These are phyloP conservation scores for Saprolegnia diclina DNA, from an alignment of 352 stramenopile genomes.

Conservation along the genomic window DNA sequence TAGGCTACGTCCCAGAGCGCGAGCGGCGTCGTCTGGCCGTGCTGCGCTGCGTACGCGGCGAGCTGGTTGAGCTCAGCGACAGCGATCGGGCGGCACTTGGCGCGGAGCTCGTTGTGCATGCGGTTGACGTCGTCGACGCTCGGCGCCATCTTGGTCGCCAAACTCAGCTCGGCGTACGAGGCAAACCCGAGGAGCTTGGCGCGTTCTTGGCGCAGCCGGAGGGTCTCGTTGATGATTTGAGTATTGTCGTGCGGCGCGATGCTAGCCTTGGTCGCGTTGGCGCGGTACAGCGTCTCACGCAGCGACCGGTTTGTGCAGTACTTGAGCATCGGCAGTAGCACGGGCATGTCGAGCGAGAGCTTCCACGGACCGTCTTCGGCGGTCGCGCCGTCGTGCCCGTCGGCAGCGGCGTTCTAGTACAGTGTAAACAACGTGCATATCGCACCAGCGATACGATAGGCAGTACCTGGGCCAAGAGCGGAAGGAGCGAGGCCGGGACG, in stretches of 20 bases:
- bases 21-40: conserved; percentile 72
- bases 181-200: conserved; percentile 89
- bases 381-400: conserved; percentile 54
- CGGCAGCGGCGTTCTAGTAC: conserved; percentile 28
- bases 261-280: conserved; percentile 89
- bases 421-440: no score
- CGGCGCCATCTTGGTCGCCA: conserved; percentile 96
- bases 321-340: conserved; percentile 94
- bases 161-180: conserved; percentile 90
- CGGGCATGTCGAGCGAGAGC: conserved; percentile 92
- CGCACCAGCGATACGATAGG: conserved; percentile 27
- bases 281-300: conserved; percentile 91
- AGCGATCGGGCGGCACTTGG: conserved; percentile 89
- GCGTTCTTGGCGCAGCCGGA: conserved; percentile 89
- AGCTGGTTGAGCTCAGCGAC: conserved; percentile 89
- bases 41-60: conserved; percentile 69
- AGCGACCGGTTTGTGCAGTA: conserved; percentile 87
- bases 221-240: conserved; percentile 90
- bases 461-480: conserved; percentile 83
- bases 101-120: conserved; percentile 89
- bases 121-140: conserved; percentile 87
- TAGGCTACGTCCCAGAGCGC: conserved; percentile 93
- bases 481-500: conserved; percentile 87
- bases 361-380: conserved; percentile 88
- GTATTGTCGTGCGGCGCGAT: conserved; percentile 88